These are phyloP conservation scores for Backusella sp. DNA, from an alignment of 192 early-diverging fungal species.

Conservation along the genomic window DNA sequence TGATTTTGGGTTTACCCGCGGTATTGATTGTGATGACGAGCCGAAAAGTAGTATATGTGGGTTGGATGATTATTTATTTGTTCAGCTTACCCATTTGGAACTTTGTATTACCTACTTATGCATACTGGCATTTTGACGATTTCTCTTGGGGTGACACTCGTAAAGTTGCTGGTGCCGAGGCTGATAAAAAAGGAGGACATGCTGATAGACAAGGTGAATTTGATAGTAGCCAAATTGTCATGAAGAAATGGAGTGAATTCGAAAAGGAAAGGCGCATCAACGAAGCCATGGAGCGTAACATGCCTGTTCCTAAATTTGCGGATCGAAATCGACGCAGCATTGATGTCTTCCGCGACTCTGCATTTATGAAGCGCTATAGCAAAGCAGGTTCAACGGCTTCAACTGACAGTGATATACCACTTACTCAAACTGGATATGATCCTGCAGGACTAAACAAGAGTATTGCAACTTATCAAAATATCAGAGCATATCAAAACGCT, in stretches of 20 bases:
- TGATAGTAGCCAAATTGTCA: constrained; percentile 69
- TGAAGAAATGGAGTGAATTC: constrained; percentile 77
- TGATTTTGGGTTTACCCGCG: constrained; percentile 87
- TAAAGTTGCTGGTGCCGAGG: constrained; percentile 51
- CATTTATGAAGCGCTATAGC: neutral
- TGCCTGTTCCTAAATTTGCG: constrained; percentile 24
- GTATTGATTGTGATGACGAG: constrained; percentile 89
- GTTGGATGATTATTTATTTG: constrained; percentile 61
- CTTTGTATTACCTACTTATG: constrained; percentile 73
- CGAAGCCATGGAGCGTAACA: neutral
- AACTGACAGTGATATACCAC: constrained; percentile 27
- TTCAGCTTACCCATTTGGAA: constrained; percentile 76
- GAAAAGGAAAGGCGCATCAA: constrained; percentile 17
- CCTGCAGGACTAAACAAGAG: neutral
- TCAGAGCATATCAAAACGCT: neutral
- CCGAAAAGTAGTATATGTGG: constrained; percentile 78
- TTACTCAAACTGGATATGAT: constrained; percentile 15
- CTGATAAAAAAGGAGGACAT: constrained; percentile 50
- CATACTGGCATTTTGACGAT: constrained; percentile 90
- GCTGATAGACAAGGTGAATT: constrained; percentile 71
- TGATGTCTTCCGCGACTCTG: constrained; percentile 24
- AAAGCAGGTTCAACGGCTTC: constrained; percentile 33
- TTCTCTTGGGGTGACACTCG: constrained; percentile 86
- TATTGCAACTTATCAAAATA: neutral
- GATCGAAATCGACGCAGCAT: constrained; percentile 14